Percentiles rank a stretch among this genome's conserved stretches.
Evolutionary conservation across 371 early-diverging fungal genomes (phyloP).

Genomic region (Mortierella sp.): DNA sequence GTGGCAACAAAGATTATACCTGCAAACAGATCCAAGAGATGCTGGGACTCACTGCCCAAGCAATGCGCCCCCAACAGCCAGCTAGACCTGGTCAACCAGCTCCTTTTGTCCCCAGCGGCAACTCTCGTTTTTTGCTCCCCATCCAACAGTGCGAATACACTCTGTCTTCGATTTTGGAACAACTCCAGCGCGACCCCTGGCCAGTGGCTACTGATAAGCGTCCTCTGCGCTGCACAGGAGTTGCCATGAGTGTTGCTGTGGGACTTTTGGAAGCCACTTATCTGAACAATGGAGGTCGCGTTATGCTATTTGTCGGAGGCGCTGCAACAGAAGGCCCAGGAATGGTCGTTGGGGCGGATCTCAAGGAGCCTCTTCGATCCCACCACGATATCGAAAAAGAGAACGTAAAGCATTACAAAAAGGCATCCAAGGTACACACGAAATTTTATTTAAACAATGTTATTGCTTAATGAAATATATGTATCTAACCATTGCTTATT

Average conservation of each 20-base stretch:
- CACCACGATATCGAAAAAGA: constrained; percentile 98
- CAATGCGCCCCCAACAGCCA: constrained; percentile 73
- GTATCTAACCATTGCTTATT: background rate
- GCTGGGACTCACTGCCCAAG: constrained; percentile 81
- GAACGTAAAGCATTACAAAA: constrained; percentile 91
- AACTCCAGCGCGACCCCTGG: constrained; percentile 99
- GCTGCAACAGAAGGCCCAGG: constrained; percentile 99
- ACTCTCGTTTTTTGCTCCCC: constrained; percentile 85
- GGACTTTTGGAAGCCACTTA: constrained; percentile 94
- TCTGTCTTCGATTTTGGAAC: constrained; percentile 94
- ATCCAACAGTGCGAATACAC: constrained; percentile 96
- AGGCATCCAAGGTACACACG: constrained; percentile 79
- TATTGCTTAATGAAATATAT: background rate
- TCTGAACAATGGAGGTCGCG: constrained; percentile 95
- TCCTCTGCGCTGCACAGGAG: constrained; percentile 97
- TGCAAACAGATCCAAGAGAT: constrained; percentile 96
- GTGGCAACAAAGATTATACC: constrained; percentile 97
- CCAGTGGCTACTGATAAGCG: constrained; percentile 96
- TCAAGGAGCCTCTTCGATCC: constrained; percentile 96
- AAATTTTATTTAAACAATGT: background rate
- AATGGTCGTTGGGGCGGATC: constrained; percentile 92
- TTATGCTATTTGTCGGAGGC: constrained; percentile 98
- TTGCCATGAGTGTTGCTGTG: constrained; percentile 97
- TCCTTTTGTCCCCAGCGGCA: constrained; percentile 45
- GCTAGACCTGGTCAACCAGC: constrained; percentile 76